A percentile compares a stretch with the other conserved stretches of the same genome.
Evolutionary conservation across 2,329 filamentous ascomycete genomes (phyloP).

Genomic region (Neonectria faginata): DNA sequence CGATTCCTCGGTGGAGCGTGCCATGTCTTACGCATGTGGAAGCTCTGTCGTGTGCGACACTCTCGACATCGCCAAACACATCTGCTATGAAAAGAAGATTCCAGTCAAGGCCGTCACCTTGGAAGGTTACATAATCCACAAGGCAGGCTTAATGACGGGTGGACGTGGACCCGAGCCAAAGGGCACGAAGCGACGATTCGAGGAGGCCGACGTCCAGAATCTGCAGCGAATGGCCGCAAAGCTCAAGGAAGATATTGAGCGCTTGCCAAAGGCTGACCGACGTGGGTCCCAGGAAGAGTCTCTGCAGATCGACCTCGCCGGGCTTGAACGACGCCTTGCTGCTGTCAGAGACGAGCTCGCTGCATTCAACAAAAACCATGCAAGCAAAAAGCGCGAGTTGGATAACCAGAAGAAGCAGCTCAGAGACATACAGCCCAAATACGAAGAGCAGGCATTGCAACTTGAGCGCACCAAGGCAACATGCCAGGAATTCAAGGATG

Average conservation of each 20-base stretch:
- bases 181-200: constrained; percentile 83
- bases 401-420: constrained; percentile 79
- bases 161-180: constrained; percentile 83
- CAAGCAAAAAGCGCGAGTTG: constrained; percentile 85
- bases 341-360: constrained; percentile 81
- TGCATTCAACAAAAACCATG: constrained; percentile 83
- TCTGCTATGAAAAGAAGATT: constrained; percentile 86
- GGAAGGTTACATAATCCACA: constrained; percentile 97
- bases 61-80: constrained; percentile 85
- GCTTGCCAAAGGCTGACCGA: constrained; percentile 82
- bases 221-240: constrained; percentile 82
- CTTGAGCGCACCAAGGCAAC: constrained; percentile 68
- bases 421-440: constrained; percentile 81
- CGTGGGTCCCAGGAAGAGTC: constrained; percentile 82
- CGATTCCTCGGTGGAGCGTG: constrained; percentile 86
- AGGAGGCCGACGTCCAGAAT: constrained; percentile 89
- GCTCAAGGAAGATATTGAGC: constrained; percentile 80
- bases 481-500: constrained; percentile 65
- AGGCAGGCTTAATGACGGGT: constrained; percentile 96
- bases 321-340: constrained; percentile 80
- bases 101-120: constrained; percentile 95
- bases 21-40: constrained; percentile 94
- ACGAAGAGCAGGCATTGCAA: constrained; percentile 75
- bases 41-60: constrained; percentile 95
- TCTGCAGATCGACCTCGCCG: constrained; percentile 81